Conservation (phyloP, 441 rosid genomes). For the Arabidopsis lyrata region DNA sequence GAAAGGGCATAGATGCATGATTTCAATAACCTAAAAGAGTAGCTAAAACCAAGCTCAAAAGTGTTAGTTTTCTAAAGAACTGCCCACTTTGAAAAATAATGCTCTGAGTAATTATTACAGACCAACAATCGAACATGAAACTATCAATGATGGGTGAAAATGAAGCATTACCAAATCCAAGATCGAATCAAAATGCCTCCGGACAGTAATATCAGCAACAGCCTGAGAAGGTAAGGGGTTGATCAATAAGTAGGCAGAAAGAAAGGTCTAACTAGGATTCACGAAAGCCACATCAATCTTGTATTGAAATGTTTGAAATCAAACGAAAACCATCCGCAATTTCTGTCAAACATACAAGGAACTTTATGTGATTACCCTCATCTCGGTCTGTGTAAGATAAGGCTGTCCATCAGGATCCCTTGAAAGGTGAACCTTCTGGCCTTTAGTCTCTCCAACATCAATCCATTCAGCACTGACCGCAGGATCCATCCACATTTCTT, state of each 20-base stretch:
- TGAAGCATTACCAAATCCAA: slow-evolving; percentile 72
- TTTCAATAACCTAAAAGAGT: slow-evolving; percentile 4
- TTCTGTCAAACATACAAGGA: slow-evolving; percentile 1
- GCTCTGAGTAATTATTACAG: not conserved
- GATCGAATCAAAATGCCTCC: slow-evolving; percentile 67
- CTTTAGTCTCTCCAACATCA: slow-evolving; percentile 83
- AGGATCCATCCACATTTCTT: slow-evolving; percentile 85
- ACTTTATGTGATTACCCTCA: slow-evolving; percentile 59
- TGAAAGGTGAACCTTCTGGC: slow-evolving; percentile 84
- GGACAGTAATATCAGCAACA: slow-evolving; percentile 76
- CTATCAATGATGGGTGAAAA: slow-evolving; percentile 1
- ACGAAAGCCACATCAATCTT: slow-evolving; percentile 6
- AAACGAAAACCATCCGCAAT: not conserved
- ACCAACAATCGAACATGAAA: slow-evolving; percentile 8
- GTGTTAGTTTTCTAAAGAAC: slow-evolving; percentile 13
- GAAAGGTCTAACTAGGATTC: not conserved
- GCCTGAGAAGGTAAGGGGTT: slow-evolving; percentile 65
- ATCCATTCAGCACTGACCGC: slow-evolving; percentile 84
- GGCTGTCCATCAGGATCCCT: slow-evolving; percentile 96
- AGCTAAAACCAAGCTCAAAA: slow-evolving; percentile 25
- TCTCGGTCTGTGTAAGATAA: slow-evolving; percentile 88
- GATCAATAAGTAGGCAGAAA: slow-evolving; percentile 5
- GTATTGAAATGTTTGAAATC: not conserved
- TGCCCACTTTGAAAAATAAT: slow-evolving; percentile 4
- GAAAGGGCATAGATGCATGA: slow-evolving; percentile 2